phyloP scores from a whole-genome alignment of 2,329 filamentous ascomycete species.

The Colletotrichum filicis region DNA sequence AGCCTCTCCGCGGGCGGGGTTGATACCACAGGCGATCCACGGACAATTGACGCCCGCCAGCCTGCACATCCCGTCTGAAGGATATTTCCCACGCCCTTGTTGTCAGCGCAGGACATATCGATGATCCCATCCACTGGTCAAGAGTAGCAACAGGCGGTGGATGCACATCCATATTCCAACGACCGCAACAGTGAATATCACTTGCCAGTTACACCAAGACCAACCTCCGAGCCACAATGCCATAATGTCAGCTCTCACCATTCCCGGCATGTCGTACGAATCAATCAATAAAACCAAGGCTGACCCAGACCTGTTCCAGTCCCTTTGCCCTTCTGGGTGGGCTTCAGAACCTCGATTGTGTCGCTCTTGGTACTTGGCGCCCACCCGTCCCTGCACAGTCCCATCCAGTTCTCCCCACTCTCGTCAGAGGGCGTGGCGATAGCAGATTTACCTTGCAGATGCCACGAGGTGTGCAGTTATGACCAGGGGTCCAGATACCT shows the following conservation, averaged over 20 bases:
- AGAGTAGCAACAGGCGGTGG: background rate
- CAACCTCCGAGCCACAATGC: background rate
- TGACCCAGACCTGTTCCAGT: background rate
- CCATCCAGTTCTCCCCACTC: conserved; percentile 8
- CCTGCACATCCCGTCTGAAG: background rate
- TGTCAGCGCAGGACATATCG: background rate
- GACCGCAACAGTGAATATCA: background rate
- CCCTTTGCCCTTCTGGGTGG: conserved; percentile 3
- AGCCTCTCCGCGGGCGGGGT: conserved; percentile 9
- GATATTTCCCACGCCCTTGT: background rate
- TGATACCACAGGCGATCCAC: conserved; percentile 10
- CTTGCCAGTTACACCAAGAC: background rate
- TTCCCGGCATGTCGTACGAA: background rate
- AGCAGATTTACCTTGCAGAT: conserved; percentile 35
- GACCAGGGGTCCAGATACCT: conserved; percentile 34
- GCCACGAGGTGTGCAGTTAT: conserved; percentile 35
- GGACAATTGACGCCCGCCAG: conserved; percentile 10
- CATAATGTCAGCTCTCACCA: background rate
- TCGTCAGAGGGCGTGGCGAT: conserved; percentile 27
- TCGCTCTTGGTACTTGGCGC: background rate
- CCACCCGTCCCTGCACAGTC: conserved; percentile 3
- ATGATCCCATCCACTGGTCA: background rate
- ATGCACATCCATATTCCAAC: background rate
- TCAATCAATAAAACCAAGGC: background rate
- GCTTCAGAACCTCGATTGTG: conserved; percentile 4